Base-by-base conservation (phyloP, 305 asterid species). In the Fraxinus greggii region DNA sequence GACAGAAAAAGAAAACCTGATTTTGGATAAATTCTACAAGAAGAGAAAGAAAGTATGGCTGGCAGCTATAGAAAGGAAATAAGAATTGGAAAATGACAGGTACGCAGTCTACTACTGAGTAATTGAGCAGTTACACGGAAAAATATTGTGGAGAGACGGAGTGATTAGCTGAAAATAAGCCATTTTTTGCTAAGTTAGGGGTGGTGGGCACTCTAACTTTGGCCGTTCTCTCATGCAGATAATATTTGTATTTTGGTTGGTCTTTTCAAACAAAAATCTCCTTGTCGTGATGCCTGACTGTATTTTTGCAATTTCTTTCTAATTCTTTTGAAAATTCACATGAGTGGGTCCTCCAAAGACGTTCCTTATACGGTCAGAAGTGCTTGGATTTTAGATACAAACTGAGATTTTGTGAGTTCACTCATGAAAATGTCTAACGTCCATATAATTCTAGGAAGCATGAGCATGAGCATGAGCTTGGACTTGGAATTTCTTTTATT, bases 171-270 rank as follows among this genome's bases (percentile, higher is more conserved):
- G 85, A 84, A 42, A 42, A 84, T 79, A 84, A 79, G 85, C 81
- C 59, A 84, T 69, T 70, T 83, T 81, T 91, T 82, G 85, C 76
- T 75, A 24, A 80, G 82, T 83, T 78, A 42, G 63, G 79, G 80
- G 72, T 75, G 89, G 92, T 89, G 92, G 91, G 90, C 83, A 86
- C 85, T 85, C 88, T 80, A 83, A 78, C 3, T 87, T 87, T 87
- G 88, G 89, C 84, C 70, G 81, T 87, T 88, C 31, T 42, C 54
- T 88, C 97, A 91, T 89, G 97, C 94, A 92, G 89, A 88, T 86
- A 87, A 86, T 84, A 81, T 90, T 90, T 86, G 89, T 88, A 76
- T 80, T 42, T 42, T 42, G 78, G 89, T 84, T 80, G 76, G 85
- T 56, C 78, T 35, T 82, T 45, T 76, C 76, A 79, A 48, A 80